Percentiles rank a stretch among this genome's conserved stretches.
These are phyloP conservation scores for Aurifilum marmelostoma DNA, from an alignment of 2,329 filamentous ascomycete species.

Conservation along the genomic window DNA sequence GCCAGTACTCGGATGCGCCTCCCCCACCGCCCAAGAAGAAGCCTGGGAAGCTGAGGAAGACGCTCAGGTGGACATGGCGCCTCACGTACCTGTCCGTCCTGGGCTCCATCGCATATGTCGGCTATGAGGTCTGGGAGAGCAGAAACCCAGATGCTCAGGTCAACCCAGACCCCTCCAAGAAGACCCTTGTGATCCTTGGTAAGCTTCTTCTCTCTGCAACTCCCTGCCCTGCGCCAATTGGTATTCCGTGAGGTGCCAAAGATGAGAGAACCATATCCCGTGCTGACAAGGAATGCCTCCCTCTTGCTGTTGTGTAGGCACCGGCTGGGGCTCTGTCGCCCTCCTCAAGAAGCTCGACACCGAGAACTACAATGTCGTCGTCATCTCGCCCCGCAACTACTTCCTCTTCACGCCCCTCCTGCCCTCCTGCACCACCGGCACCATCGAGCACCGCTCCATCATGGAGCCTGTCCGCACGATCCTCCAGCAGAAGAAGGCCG, in stretches of 20 bases:
- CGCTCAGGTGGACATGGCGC: slow-evolving; percentile 82
- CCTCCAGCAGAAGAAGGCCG: slow-evolving; percentile 89
- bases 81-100: slow-evolving; percentile 76
- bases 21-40: slow-evolving; percentile 53
- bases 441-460: slow-evolving; percentile 98
- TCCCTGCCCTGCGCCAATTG: background rate
- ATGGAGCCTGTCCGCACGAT: slow-evolving; percentile 99
- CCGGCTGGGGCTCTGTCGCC: slow-evolving; percentile 93
- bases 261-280: too few relatives aligned
- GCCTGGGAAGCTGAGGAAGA: slow-evolving; percentile 64
- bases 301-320: slow-evolving; percentile 60
- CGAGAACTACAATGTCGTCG: slow-evolving; percentile 97
- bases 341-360: slow-evolving; percentile 98
- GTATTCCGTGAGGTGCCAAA: too few relatives aligned
- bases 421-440: slow-evolving; percentile 95
- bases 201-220: slow-evolving; percentile 38
- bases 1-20: slow-evolving; percentile 35
- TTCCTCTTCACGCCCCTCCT: slow-evolving; percentile 98
- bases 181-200: slow-evolving; percentile 96
- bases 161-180: slow-evolving; percentile 83
- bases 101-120: slow-evolving; percentile 70
- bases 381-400: slow-evolving; percentile 98
- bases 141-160: slow-evolving; percentile 81
- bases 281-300: slow-evolving; percentile 3
- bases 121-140: slow-evolving; percentile 81